A percentile compares a stretch with the other conserved stretches of the same genome.
These are phyloP conservation scores for Apiotrichum montevideense DNA, from an alignment of 1,284 basidiomycete species.

Conservation along the genomic window DNA sequence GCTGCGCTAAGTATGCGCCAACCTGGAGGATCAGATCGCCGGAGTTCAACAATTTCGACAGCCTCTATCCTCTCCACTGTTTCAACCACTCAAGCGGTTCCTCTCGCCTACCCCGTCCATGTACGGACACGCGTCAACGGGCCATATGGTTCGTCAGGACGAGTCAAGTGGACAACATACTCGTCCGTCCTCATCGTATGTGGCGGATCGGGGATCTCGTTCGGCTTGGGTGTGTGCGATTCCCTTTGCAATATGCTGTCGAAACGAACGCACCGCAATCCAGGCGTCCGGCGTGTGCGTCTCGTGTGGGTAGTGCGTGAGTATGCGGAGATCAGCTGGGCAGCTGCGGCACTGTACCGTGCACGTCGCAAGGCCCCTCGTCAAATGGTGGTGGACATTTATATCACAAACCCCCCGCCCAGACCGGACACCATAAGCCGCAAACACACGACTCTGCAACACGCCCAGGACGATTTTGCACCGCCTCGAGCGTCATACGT, in stretches of 20 bases:
- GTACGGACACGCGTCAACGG: conserved; percentile 66
- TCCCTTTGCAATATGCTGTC: conserved; percentile 62
- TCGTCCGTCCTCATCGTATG: conserved; percentile 64
- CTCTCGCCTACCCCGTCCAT: conserved; percentile 24
- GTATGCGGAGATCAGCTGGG: conserved; percentile 78
- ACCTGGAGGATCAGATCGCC: conserved; percentile 1
- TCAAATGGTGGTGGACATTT: conserved; percentile 69
- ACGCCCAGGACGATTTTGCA: conserved; percentile 47
- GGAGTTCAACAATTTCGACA: conserved; percentile 13
- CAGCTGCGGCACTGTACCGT: conserved; percentile 61
- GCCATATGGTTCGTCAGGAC: conserved; percentile 67
- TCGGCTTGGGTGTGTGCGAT: conserved; percentile 66
- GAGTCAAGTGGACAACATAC: conserved; percentile 61
- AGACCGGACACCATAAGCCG: background rate
- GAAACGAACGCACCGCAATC: conserved; percentile 44
- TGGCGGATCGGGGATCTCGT: conserved; percentile 74
- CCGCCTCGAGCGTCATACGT: no score
- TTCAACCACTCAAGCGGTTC: background rate
- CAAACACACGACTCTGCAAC: conserved; percentile 34
- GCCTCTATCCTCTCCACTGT: conserved; percentile 8
- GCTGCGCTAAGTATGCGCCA: conserved; percentile 22
- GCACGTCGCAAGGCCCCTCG: conserved; percentile 61
- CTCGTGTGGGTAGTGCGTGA: conserved; percentile 82
- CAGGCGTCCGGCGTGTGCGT: conserved; percentile 55
- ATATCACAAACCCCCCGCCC: conserved; percentile 57